phyloP scores from a whole-genome alignment of 2,329 filamentous ascomycete species.

The Elsinoe arachidis region DNA sequence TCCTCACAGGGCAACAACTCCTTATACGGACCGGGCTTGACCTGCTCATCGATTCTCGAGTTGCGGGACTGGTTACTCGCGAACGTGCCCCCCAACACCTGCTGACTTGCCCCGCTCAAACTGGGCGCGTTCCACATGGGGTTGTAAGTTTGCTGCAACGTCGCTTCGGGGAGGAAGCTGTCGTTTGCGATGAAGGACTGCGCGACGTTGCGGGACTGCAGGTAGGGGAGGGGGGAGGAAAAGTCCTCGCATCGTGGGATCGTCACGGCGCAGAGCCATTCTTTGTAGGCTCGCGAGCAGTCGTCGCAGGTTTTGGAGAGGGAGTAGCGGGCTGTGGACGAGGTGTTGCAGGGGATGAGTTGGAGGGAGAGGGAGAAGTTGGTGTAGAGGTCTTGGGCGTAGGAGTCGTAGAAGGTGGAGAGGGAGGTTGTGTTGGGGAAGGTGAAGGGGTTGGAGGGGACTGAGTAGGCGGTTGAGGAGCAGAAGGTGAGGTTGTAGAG shows the following conservation, averaged over 20 bases:
- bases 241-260: conserved; percentile 92
- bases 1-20: conserved; percentile 85
- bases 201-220: conserved; percentile 63
- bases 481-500: conserved; percentile 86
- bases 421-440: conserved; percentile 55
- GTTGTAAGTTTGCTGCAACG: conserved; percentile 21
- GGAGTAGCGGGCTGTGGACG: conserved; percentile 66
- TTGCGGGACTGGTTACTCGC: conserved; percentile 29
- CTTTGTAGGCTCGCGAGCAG: conserved; percentile 75
- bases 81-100: conserved; percentile 24
- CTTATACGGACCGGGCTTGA: conserved; percentile 83
- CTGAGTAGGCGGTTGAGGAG: conserved; percentile 78
- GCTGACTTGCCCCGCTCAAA: conserved; percentile 23
- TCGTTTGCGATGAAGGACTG: conserved; percentile 29
- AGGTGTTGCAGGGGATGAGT: conserved; percentile 77
- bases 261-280: conserved; percentile 87
- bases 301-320: conserved; percentile 66
- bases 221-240: conserved; percentile 44
- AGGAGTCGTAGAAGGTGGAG: conserved; percentile 66
- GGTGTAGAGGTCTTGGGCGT: conserved; percentile 59
- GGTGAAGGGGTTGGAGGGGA: conserved; percentile 65
- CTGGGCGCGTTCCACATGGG: conserved; percentile 29
- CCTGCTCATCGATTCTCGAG: conserved; percentile 56
- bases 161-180: conserved; percentile 19
- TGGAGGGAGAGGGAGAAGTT: conserved; percentile 75